Percentiles rank a stretch among this genome's conserved stretches.
Evolutionary conservation across 208 protist genomes (phyloP).

Genomic region (Wallacemonas sp.): DNA sequence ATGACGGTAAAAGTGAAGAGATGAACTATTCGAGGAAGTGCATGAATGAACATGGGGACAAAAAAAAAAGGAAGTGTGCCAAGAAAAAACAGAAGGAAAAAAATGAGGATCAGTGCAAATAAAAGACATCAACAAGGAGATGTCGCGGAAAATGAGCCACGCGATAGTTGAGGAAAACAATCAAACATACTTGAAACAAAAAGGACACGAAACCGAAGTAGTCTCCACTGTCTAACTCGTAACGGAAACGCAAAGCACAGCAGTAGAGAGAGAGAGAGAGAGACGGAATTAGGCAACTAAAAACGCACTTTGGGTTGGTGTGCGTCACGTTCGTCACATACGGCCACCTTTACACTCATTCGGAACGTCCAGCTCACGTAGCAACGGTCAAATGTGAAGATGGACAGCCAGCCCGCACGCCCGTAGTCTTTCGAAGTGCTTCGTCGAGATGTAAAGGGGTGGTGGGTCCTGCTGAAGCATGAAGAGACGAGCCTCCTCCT

Average conservation of each 20-base stretch:
- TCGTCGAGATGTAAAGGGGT: slow-evolving; percentile 42
- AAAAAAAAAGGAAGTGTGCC: slow-evolving; percentile 20
- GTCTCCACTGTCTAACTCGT: too few species aligned
- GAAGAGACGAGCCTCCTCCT: slow-evolving; percentile 13
- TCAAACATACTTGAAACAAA: too few species aligned
- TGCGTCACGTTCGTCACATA: neutral
- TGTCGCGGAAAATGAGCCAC: neutral
- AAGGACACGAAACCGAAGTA: too few species aligned
- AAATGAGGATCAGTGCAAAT: neutral
- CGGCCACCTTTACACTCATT: too few species aligned
- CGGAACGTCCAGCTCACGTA: too few species aligned
- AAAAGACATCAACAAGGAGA: neutral
- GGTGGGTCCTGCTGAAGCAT: slow-evolving; percentile 21
- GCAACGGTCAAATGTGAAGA: neutral
- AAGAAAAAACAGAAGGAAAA: too few species aligned
- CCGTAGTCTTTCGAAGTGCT: slow-evolving; percentile 28
- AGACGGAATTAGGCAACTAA: neutral
- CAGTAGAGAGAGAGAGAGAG: neutral
- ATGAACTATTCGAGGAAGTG: too few species aligned
- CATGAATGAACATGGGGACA: slow-evolving; percentile 5
- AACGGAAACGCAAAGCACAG: slow-evolving; percentile 13
- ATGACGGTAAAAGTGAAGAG: too few species aligned
- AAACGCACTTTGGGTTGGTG: neutral
- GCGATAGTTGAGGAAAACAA: too few species aligned
- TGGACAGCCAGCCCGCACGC: slow-evolving; percentile 1